Conservation (phyloP, 495 filamentous ascomycete species). For the Letharia lupina region DNA sequence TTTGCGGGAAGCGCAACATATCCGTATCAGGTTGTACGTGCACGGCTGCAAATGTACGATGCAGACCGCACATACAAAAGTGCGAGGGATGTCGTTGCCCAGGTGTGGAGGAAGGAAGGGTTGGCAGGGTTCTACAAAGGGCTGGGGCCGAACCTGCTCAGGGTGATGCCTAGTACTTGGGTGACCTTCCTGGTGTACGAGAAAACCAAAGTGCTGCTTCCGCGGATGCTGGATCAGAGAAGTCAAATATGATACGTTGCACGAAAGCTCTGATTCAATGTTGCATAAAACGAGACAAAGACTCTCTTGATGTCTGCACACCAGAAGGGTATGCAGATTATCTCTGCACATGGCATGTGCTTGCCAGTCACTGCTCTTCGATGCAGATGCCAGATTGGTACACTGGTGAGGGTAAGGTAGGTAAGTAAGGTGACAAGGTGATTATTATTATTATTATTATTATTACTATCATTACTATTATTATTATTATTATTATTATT, state of each 20-base stretch:
- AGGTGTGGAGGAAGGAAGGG: constrained; percentile 74
- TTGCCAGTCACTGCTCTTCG: not conserved
- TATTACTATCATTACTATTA: too few species aligned
- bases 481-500: too few species aligned
- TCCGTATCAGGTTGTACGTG: constrained; percentile 85
- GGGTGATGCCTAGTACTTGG: constrained; percentile 90
- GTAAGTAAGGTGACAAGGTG: too few species aligned
- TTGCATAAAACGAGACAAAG: not conserved
- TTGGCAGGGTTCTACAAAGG: constrained; percentile 85
- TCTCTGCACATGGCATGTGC: not conserved
- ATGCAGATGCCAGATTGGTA: not conserved
- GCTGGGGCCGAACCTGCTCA: constrained; percentile 73
- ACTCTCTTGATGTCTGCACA: not conserved
- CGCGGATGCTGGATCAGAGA: constrained; percentile 3
- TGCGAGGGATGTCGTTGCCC: constrained; percentile 57
- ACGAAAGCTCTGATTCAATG: not conserved
- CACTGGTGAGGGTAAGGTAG: too few species aligned
- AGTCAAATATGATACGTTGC: not conserved
- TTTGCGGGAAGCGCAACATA: constrained; percentile 83
- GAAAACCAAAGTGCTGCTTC: constrained; percentile 56
- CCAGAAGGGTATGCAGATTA: not conserved
- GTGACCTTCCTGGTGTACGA: constrained; percentile 98
- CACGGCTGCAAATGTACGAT: constrained; percentile 81
- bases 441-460: too few species aligned
- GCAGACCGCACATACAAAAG: constrained; percentile 61